A percentile compares a stretch with the other conserved stretches of the same genome.
These are phyloP conservation scores for Ascobolus immersus DNA, from an alignment of 495 filamentous ascomycete species.

Conservation along the genomic window DNA sequence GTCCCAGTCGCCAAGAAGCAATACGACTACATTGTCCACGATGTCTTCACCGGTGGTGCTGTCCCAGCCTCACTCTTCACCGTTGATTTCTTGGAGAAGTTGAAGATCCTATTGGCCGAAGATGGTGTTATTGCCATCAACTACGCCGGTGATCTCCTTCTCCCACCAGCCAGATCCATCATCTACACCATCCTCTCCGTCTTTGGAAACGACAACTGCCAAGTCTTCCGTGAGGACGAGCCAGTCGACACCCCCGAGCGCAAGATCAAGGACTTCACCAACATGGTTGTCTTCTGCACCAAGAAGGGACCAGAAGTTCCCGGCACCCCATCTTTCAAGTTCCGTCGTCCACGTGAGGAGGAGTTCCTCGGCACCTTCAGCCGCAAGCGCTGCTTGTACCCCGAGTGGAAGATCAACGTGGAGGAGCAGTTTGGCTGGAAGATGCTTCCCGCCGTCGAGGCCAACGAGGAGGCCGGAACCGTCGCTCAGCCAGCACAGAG, in stretches of 20 bases:
- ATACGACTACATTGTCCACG: slow-evolving; percentile 86
- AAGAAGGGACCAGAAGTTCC: slow-evolving; percentile 17
- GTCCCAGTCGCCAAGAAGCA: slow-evolving; percentile 21
- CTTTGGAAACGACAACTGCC: slow-evolving; percentile 14
- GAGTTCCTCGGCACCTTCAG: slow-evolving; percentile 52
- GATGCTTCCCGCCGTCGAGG: slow-evolving; percentile 16
- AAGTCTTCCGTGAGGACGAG: slow-evolving; percentile 38
- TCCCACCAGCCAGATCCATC: slow-evolving; percentile 30
- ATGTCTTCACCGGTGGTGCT: slow-evolving; percentile 94
- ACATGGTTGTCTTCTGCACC: slow-evolving; percentile 64
- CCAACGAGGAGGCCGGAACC: too few species aligned
- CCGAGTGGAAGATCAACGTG: slow-evolving; percentile 43
- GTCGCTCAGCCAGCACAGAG: slow-evolving; percentile 14
- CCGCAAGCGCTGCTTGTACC: slow-evolving; percentile 40
- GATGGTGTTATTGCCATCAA: slow-evolving; percentile 84
- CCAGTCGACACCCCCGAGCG: slow-evolving; percentile 18
- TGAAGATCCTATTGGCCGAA: slow-evolving; percentile 42
- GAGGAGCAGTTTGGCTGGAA: slow-evolving; percentile 22
- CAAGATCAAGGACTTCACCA: slow-evolving; percentile 47
- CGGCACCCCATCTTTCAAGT: slow-evolving; percentile 25
- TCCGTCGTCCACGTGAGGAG: slow-evolving; percentile 35
- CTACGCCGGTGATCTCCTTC: slow-evolving; percentile 74
- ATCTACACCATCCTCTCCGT: slow-evolving; percentile 13
- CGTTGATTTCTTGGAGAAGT: slow-evolving; percentile 42
- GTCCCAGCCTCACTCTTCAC: slow-evolving; percentile 80